phyloP scores from a whole-genome alignment of 148 eudicot species.

The Talinum fruticosum region DNA sequence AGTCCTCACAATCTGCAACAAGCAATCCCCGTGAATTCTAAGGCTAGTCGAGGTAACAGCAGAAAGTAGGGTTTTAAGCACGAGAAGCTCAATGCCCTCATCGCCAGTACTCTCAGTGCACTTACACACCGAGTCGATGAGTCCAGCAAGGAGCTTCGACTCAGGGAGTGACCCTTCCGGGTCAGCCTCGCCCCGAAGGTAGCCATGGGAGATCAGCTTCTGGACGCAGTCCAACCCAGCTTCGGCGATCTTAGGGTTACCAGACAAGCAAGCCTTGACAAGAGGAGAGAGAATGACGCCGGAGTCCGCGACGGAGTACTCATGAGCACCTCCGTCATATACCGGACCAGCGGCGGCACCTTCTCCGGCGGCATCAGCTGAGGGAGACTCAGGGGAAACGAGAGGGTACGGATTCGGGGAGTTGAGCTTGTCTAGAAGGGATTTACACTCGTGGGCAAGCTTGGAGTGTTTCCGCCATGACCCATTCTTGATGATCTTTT shows the following conservation, averaged over 20 bases:
- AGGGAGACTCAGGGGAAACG: constrained; percentile 27
- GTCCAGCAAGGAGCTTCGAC: constrained; percentile 43
- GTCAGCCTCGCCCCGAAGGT: constrained; percentile 76
- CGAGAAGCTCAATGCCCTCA: constrained; percentile 64
- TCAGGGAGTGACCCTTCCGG: constrained; percentile 47
- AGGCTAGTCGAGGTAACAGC: constrained; percentile 73
- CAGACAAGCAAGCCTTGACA: constrained; percentile 47
- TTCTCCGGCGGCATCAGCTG: constrained; percentile 8
- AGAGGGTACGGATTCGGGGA: constrained; percentile 23
- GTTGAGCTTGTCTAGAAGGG: constrained; percentile 55
- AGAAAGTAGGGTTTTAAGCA: constrained; percentile 63
- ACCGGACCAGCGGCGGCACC: constrained; percentile 43
- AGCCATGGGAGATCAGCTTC: constrained; percentile 72
- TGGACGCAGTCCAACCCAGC: constrained; percentile 69
- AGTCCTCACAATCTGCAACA: constrained; percentile 74
- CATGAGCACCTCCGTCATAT: constrained; percentile 43
- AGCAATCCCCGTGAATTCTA: constrained; percentile 82
- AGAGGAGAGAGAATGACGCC: constrained; percentile 66
- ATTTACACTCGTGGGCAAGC: constrained; percentile 66
- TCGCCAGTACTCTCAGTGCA: constrained; percentile 49
- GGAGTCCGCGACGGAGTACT: constrained; percentile 55
- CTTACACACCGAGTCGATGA: constrained; percentile 72
- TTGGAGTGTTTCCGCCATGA: constrained; percentile 93
- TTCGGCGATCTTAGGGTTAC: constrained; percentile 62
- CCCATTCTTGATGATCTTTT: constrained; percentile 71